Base-by-base conservation (phyloP, 768 basidiomycete genomes). In the Leucosporidium scottii region DNA sequence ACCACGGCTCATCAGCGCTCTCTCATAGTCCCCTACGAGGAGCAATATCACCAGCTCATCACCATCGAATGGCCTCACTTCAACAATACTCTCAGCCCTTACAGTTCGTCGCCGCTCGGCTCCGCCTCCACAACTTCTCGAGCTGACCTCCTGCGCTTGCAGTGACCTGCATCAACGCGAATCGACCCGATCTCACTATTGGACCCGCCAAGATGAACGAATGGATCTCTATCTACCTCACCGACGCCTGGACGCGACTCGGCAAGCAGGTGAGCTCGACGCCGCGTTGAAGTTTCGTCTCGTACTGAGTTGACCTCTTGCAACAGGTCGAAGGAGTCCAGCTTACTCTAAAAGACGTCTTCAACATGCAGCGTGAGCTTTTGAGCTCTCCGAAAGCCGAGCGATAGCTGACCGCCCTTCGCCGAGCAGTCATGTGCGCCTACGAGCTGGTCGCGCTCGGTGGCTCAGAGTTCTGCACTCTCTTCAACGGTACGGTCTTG, bases 21-120 rank as follows among this genome's bases (percentile, higher is more conserved):
- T 81, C 88, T 87, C 74, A 87, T 87, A 13, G 86, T 85, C 73
- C 89, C 89, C 13, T 81, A 76, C 6, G 83, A 80, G 59, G 77
- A 87, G 17, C 84, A 90, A 76, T 90, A 89, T 74, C 85, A 89
- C 69, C 85, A 90, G 76, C 85, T 85, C 56, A 85, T 90, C 62
- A 88, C 84, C 27, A 87, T 91, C 57, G 88, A 91, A 77, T 82
- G 79, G 17, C 55, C 78, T 0, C 84, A 82, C 7, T 81, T 79
- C 77, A 84, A 84, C 77, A 81, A 79, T 72, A 83, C 83, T 0
- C 78, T 84, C 3, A 79, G 81, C 4, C 80, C 83, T 0, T 82
- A 81, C 71, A 73, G 61, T 67, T 23, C 21, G 68, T 44, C 71
- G 73, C 3, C 39, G 8, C 39, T 44, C 39, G 21, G 28, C 7